Evolutionary conservation across 441 rosid species (phyloP).

Genomic region (Mallotus repandus): DNA sequence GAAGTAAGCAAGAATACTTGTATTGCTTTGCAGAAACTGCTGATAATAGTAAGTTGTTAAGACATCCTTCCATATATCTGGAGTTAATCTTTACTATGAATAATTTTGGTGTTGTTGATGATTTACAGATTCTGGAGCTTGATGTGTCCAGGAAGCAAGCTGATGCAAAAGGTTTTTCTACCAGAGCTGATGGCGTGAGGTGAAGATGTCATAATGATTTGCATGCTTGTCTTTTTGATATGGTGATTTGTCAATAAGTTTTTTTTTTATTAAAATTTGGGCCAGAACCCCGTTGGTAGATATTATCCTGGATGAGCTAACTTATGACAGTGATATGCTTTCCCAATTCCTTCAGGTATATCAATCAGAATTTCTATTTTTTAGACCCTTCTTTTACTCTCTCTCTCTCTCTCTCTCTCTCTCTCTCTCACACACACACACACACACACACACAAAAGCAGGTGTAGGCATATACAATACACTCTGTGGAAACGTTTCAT

Average conservation of each 20-base stretch:
- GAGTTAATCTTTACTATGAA: background rate
- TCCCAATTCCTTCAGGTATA: constrained; percentile 33
- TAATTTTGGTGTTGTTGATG: constrained; percentile 6
- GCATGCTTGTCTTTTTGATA: constrained; percentile 16
- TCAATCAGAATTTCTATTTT: background rate
- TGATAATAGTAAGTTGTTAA: constrained; percentile 47
- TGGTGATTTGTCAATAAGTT: constrained; percentile 8
- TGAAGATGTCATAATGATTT: constrained; percentile 25
- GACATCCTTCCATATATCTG: constrained; percentile 6
- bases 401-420: background rate
- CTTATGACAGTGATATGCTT: constrained; percentile 28
- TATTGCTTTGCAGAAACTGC: constrained; percentile 54
- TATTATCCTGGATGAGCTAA: constrained; percentile 62
- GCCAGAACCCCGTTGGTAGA: constrained; percentile 77
- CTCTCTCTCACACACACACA: too few species aligned
- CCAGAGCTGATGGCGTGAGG: constrained; percentile 83
- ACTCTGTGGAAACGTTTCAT: background rate
- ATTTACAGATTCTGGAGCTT: constrained; percentile 77
- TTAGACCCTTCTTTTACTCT: background rate
- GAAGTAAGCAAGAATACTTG: constrained; percentile 49
- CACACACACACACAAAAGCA: background rate
- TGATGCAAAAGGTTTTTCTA: constrained; percentile 47
- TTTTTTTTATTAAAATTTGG: constrained; percentile 20
- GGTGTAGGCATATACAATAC: background rate
- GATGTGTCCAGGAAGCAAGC: constrained; percentile 71